Conservation (phyloP, 768 basidiomycete genomes). For the Tulasnella sp. region DNA sequence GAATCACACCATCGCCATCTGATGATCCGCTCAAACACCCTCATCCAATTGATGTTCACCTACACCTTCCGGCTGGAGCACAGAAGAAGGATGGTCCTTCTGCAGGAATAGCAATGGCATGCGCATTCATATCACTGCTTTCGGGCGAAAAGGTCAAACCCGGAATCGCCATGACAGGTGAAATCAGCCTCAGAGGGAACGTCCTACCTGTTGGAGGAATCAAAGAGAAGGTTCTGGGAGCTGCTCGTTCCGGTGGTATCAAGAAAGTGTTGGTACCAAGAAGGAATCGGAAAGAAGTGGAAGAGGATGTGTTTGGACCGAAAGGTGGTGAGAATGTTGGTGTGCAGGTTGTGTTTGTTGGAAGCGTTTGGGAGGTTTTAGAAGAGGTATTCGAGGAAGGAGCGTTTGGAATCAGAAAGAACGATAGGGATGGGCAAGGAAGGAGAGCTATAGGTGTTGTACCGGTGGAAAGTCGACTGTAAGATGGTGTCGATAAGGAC, state of each 20-base stretch:
- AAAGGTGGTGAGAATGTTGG: slow-evolving; percentile 44
- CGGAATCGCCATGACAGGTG: slow-evolving; percentile 80
- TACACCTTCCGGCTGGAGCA: slow-evolving; percentile 80
- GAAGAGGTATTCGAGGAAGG: slow-evolving; percentile 59
- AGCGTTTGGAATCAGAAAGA: background rate
- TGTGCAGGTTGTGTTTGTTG: slow-evolving; percentile 73
- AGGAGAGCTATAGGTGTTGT: too few relatives aligned
- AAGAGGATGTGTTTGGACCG: slow-evolving; percentile 54
- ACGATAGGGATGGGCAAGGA: too few relatives aligned
- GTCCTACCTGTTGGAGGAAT: slow-evolving; percentile 81
- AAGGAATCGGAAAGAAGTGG: slow-evolving; percentile 77
- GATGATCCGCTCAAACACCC: slow-evolving; percentile 67
- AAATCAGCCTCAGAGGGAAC: slow-evolving; percentile 75
- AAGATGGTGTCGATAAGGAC: too few relatives aligned
- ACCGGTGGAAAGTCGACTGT: too few relatives aligned
- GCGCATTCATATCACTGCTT: slow-evolving; percentile 76
- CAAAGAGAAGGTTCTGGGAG: slow-evolving; percentile 84
- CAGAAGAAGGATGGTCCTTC: slow-evolving; percentile 62
- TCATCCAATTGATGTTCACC: slow-evolving; percentile 65
- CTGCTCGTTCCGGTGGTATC: slow-evolving; percentile 75
- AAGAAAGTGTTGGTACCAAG: slow-evolving; percentile 73
- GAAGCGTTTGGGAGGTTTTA: slow-evolving; percentile 64
- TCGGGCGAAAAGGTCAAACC: slow-evolving; percentile 61
- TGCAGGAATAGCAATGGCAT: slow-evolving; percentile 37
- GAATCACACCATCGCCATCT: slow-evolving; percentile 53